phyloP scores from a whole-genome alignment of 2,329 filamentous ascomycete genomes.

The Pseudogymnoascus verrucosus region DNA sequence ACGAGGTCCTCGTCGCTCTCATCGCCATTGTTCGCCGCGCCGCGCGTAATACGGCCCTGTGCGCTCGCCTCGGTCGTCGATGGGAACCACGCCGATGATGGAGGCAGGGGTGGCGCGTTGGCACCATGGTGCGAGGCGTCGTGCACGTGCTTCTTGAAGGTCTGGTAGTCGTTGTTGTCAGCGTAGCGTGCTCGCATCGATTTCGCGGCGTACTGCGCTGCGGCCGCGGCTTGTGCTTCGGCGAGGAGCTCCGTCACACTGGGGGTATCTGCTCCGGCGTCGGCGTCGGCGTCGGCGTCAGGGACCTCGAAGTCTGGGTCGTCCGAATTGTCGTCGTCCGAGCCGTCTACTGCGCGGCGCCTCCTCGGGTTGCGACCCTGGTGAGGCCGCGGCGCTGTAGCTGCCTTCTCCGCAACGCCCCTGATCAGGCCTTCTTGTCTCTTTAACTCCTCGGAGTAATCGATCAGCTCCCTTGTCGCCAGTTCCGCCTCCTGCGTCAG shows the following conservation, averaged over 20 bases:
- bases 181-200: constrained; percentile 44
- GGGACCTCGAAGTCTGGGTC: constrained; percentile 31
- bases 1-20: constrained; percentile 62
- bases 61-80: not conserved
- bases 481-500: constrained; percentile 50
- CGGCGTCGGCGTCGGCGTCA: constrained; percentile 36
- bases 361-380: constrained; percentile 29
- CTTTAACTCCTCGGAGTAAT: constrained; percentile 40
- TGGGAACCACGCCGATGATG: constrained; percentile 54
- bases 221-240: constrained; percentile 28
- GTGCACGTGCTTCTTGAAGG: constrained; percentile 54
- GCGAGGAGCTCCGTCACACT: constrained; percentile 31
- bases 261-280: constrained; percentile 25
- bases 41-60: not conserved
- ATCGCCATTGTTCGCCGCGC: constrained; percentile 30
- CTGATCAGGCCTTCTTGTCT: constrained; percentile 22
- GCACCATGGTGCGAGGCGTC: constrained; percentile 49
- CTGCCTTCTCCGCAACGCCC: constrained; percentile 26
- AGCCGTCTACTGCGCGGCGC: constrained; percentile 22
- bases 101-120: constrained; percentile 43
- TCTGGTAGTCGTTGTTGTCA: constrained; percentile 50
- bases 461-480: constrained; percentile 49
- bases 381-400: constrained; percentile 11
- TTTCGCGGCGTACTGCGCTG: constrained; percentile 29
- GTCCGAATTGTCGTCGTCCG: constrained; percentile 31